Evolutionary conservation across 148 eudicot species (phyloP).

Genomic region (Rhododendron henanense): DNA sequence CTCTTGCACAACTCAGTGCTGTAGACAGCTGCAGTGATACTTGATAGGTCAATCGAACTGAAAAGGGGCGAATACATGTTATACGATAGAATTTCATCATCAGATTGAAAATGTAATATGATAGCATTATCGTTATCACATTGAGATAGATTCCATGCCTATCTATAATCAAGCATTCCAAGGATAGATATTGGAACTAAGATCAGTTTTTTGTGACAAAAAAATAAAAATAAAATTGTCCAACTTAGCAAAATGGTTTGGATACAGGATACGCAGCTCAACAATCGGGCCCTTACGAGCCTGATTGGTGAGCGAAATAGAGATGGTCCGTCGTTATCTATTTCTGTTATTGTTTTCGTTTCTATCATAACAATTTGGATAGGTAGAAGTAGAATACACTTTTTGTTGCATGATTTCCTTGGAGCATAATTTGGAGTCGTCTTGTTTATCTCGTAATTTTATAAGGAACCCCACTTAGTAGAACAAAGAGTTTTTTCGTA

Average conservation of each 20-base stretch:
- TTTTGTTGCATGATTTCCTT: neutral
- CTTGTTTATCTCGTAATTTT: neutral
- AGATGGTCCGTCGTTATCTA: neutral
- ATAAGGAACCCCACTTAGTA: neutral
- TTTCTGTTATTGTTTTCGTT: neutral
- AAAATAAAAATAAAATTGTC: neutral
- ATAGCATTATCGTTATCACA: neutral
- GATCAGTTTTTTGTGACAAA: too few relatives aligned
- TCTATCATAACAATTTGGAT: neutral
- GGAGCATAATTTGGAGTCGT: neutral
- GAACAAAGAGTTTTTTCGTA: neutral
- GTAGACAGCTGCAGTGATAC: constrained; percentile 66
- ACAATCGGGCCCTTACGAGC: neutral
- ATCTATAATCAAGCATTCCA: neutral
- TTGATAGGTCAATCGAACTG: constrained; percentile 79
- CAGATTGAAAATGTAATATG: neutral
- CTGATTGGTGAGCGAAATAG: too few relatives aligned
- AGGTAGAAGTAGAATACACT: neutral
- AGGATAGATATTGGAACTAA: neutral
- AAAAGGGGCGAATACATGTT: constrained; percentile 7
- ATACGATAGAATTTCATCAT: neutral
- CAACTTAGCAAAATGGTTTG: constrained; percentile 40
- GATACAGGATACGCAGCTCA: constrained; percentile 77
- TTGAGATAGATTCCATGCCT: neutral
- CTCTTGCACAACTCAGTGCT: constrained; percentile 63